Evolutionary conservation across 2,329 filamentous ascomycete genomes (phyloP).

Genomic region (Xylariaceae sp.): DNA sequence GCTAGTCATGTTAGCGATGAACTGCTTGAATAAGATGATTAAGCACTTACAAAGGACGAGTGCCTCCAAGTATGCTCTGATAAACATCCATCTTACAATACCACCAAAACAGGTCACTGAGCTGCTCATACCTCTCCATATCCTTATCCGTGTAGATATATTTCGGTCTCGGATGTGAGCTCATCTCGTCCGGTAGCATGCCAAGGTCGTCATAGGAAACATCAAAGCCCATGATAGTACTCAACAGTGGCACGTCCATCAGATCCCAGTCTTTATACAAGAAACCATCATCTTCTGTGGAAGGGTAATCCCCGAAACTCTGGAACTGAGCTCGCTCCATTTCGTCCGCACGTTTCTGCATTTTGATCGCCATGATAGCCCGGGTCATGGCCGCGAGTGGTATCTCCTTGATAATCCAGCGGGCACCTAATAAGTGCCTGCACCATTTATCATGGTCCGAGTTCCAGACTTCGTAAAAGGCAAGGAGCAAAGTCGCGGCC

Average conservation of each 20-base stretch:
- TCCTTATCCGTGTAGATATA: conserved; percentile 52
- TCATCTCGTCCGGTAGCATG: conserved; percentile 28
- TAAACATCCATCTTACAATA: conserved; percentile 91
- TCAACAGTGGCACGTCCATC: conserved; percentile 37
- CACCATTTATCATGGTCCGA: conserved; percentile 96
- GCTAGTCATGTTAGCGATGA: conserved; percentile 39
- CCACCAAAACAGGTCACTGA: conserved; percentile 92
- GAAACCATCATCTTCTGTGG: conserved; percentile 24
- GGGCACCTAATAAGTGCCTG: conserved; percentile 80
- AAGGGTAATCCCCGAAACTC: conserved; percentile 21
- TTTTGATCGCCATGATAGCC: conserved; percentile 61
- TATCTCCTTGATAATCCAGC: conserved; percentile 76
- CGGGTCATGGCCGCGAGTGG: conserved; percentile 69
- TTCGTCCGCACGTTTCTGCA: conserved; percentile 29
- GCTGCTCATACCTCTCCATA: conserved; percentile 71
- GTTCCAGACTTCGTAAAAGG: conserved; percentile 90
- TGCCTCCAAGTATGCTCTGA: conserved; percentile 83
- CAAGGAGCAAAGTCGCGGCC: conserved; percentile 80
- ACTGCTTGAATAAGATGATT: conserved; percentile 1
- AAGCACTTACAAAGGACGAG: conserved; percentile 69
- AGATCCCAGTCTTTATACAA: conserved; percentile 33
- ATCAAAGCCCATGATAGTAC: conserved; percentile 43
- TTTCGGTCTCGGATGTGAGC: conserved; percentile 28
- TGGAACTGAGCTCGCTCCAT: conserved; percentile 25
- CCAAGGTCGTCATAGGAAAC: conserved; percentile 53